These are phyloP conservation scores for Solanum commersonii DNA, from an alignment of 257 asterid species.

Conservation along the genomic window DNA sequence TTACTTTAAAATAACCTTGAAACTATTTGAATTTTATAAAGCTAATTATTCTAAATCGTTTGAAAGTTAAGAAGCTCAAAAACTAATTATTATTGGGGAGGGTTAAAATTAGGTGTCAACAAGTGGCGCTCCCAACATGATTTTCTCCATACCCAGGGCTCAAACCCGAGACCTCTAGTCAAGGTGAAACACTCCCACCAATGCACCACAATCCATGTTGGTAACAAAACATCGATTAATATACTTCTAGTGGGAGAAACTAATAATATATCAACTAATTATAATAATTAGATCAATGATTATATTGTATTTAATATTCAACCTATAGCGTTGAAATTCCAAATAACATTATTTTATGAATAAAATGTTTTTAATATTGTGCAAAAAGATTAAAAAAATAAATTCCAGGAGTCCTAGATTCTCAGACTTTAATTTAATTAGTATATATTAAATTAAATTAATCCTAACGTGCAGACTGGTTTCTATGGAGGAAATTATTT, in stretches of 20 bases:
- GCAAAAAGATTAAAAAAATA: not conserved
- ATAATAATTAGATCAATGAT: not conserved
- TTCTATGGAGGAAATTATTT: not conserved
- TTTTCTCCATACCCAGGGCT: fast-evolving
- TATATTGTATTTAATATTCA: not conserved
- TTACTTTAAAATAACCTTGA: too few species aligned
- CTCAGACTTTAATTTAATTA: not conserved
- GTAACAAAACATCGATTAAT: not conserved
- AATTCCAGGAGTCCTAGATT: not conserved
- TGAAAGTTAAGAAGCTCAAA: too few species aligned
- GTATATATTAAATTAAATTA: not conserved
- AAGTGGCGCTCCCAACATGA: fast-evolving
- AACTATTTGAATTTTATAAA: too few species aligned
- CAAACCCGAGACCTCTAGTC: too few species aligned
- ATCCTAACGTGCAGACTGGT: not conserved
- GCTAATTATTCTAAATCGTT: too few species aligned
- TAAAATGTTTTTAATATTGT: not conserved
- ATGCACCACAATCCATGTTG: too few species aligned
- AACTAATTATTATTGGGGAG: too few species aligned
- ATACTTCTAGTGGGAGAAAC: not conserved
- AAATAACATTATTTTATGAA: not conserved
- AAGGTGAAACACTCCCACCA: too few species aligned
- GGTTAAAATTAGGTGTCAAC: too few species aligned
- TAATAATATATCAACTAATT: not conserved
- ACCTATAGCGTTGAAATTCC: not conserved